phyloP scores from a whole-genome alignment of 169 alveolate species.

The Eimeria acervulina region DNA sequence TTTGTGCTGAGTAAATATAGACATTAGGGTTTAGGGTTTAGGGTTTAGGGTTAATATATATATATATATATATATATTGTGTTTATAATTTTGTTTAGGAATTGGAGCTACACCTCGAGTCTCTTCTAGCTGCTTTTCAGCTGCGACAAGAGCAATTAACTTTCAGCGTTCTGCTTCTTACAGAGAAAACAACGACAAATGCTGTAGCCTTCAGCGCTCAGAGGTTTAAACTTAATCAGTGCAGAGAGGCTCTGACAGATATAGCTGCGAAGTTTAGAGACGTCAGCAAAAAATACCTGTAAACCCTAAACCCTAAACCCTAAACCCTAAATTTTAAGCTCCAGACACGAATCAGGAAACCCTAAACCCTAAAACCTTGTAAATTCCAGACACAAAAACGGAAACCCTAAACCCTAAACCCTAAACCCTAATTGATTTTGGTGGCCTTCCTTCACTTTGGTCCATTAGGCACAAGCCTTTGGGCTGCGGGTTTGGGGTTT shows the following conservation, averaged over 20 bases:
- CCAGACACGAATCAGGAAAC: conserved; percentile 18
- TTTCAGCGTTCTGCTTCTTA: conserved; percentile 84
- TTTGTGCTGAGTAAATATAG: not conserved
- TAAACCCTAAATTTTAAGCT: conserved; percentile 22
- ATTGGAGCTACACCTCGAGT: conserved; percentile 85
- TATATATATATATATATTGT: too few species aligned
- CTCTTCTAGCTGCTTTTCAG: conserved; percentile 85
- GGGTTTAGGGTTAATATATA: conserved; percentile 27
- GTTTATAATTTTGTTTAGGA: conserved; percentile 81
- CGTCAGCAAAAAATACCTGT: conserved; percentile 61
- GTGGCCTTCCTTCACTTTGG: too few species aligned
- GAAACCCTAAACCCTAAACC: conserved; percentile 14
- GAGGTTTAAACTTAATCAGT: conserved; percentile 77
- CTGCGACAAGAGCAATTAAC: conserved; percentile 84
- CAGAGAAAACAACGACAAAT: conserved; percentile 85
- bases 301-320: conserved; percentile 5
- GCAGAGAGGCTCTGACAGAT: conserved; percentile 71
- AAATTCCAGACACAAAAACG: conserved; percentile 21
- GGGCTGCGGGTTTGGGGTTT: not conserved
- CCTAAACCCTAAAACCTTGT: conserved; percentile 32
- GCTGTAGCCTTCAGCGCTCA: conserved; percentile 78
- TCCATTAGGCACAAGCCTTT: not conserved
- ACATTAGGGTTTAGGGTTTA: conserved; percentile 30
- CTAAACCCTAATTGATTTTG: not conserved
- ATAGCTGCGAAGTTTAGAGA: conserved; percentile 10